Percentiles rank a stretch among this genome's conserved stretches.
These are phyloP conservation scores for Aspergillus intermedius DNA, from an alignment of 2,329 filamentous ascomycete genomes.

Conservation along the genomic window DNA sequence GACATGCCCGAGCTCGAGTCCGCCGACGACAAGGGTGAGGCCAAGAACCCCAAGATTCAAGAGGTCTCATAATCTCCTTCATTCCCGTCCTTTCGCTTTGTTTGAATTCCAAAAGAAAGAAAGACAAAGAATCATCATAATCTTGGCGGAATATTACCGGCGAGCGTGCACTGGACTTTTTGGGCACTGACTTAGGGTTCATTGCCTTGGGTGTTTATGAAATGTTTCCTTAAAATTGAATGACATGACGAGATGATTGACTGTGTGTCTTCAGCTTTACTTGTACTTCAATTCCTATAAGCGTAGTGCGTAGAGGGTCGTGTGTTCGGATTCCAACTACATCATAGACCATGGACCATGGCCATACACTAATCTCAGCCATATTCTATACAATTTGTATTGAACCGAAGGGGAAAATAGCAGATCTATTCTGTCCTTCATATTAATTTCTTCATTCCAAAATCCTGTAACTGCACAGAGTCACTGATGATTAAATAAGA, in stretches of 20 bases:
- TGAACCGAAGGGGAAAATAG: too few species aligned
- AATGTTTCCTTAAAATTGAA: background rate
- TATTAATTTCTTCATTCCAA: too few species aligned
- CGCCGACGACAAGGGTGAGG: constrained; percentile 38
- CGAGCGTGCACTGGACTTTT: background rate
- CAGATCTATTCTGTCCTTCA: too few species aligned
- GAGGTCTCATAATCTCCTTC: constrained; percentile 25
- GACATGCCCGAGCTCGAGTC: constrained; percentile 72
- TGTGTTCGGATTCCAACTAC: background rate
- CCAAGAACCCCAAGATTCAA: constrained; percentile 32
- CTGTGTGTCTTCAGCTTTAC: background rate
- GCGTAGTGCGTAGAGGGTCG: background rate
- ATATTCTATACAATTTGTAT: too few species aligned
- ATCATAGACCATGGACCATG: too few species aligned
- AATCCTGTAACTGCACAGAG: too few species aligned
- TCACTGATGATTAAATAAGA: too few species aligned
- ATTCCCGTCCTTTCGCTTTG: constrained; percentile 3
- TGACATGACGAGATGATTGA: background rate
- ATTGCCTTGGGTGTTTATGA: constrained; percentile 1
- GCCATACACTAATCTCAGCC: too few species aligned
- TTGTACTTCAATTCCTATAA: too few species aligned
- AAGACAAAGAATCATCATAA: constrained; percentile 4
- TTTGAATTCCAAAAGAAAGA: constrained; percentile 17
- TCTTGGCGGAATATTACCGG: constrained; percentile 8
- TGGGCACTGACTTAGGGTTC: background rate